Conservation (phyloP, 2,329 filamentous ascomycete genomes). For the Xylariaceae sp. region DNA sequence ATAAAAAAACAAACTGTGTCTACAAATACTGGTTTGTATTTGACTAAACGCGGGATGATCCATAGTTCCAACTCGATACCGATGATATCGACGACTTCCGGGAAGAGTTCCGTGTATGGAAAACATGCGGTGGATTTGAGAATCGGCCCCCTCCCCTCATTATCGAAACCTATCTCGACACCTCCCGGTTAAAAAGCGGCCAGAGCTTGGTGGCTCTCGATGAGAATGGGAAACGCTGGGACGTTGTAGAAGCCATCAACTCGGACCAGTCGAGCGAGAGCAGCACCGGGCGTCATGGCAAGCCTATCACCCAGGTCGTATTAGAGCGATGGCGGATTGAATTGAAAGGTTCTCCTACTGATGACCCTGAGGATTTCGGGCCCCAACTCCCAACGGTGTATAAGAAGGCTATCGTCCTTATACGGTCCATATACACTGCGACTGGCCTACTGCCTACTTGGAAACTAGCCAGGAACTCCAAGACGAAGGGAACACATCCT, state of each 20-base stretch:
- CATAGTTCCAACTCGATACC: slow-evolving; percentile 88
- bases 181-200: slow-evolving; percentile 69
- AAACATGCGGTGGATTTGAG: slow-evolving; percentile 68
- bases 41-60: slow-evolving; percentile 10
- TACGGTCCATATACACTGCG: slow-evolving; percentile 79
- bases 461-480: slow-evolving; percentile 70
- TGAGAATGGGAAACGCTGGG: slow-evolving; percentile 85
- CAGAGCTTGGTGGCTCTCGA: slow-evolving; percentile 86
- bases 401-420: slow-evolving; percentile 94
- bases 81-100: slow-evolving; percentile 86
- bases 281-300: slow-evolving; percentile 37
- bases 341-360: slow-evolving; percentile 57
- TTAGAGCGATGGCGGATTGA: slow-evolving; percentile 89
- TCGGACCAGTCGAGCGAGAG: slow-evolving; percentile 49
- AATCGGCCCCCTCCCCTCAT: slow-evolving; percentile 76
- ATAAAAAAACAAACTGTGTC: neutral
- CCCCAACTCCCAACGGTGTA: slow-evolving; percentile 77
- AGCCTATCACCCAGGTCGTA: slow-evolving; percentile 65
- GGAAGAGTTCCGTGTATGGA: slow-evolving; percentile 79
- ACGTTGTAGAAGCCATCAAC: slow-evolving; percentile 78
- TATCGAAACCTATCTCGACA: slow-evolving; percentile 86
- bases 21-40: neutral
- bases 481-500: slow-evolving; percentile 64
- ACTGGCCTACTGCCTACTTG: slow-evolving; percentile 79
- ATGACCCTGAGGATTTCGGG: slow-evolving; percentile 52